Conservation (phyloP, 2,329 filamentous ascomycete species). For the Thelonectria blattea region DNA sequence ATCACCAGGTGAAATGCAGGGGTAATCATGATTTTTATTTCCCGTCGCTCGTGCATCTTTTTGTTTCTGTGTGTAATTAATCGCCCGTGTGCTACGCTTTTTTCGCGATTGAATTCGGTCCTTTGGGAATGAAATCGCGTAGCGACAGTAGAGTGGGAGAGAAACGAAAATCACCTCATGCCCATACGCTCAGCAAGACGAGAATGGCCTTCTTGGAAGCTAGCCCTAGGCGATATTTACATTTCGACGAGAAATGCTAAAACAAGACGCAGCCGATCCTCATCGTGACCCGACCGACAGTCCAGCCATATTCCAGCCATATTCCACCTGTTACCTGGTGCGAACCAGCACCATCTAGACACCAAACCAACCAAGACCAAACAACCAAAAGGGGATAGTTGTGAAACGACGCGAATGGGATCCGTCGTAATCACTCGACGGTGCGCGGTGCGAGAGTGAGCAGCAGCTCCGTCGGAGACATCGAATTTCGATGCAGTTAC, state of each 20-base stretch:
- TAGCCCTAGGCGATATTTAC: conserved; percentile 9
- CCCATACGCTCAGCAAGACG: background rate
- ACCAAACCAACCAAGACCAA: conserved; percentile 8
- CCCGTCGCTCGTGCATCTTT: conserved; percentile 9
- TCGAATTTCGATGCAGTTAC: background rate
- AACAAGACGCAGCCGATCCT: background rate
- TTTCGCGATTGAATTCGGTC: background rate
- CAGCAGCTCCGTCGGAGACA: background rate
- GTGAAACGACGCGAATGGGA: background rate
- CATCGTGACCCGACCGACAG: background rate
- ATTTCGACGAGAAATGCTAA: conserved; percentile 8
- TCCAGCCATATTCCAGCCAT: background rate
- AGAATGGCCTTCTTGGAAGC: conserved; percentile 7
- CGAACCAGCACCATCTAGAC: conserved; percentile 17
- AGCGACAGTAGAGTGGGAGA: background rate
- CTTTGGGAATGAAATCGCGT: background rate
- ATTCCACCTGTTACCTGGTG: conserved; percentile 1
- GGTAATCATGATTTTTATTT: conserved; percentile 14
- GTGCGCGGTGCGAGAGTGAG: background rate
- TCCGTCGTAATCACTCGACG: background rate
- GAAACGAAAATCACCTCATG: background rate
- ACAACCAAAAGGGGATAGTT: conserved; percentile 5
- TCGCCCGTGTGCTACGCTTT: background rate
- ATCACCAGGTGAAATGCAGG: conserved; percentile 19
- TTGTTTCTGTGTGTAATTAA: background rate